Evolutionary conservation across 805 yeast species (phyloP), one percentile per base, ranked within the genome.

Genomic region (Yarrowia divulgata): DNA sequence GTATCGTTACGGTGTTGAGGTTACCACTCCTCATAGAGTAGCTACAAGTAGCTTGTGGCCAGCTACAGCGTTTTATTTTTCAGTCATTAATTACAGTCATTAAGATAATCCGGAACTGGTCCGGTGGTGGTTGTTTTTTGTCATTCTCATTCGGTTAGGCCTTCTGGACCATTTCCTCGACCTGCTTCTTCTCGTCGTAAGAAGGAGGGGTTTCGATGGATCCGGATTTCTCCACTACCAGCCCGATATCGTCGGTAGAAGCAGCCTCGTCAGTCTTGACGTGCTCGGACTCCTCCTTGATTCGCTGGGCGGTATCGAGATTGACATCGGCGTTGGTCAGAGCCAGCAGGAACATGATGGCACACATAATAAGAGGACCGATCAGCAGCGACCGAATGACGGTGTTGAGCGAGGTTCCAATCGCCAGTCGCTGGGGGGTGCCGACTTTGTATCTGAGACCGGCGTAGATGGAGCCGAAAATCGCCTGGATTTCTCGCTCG

Each of bases 221-320:
- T 8, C 18, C n/a, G 29, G 29, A 23, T 1, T 8, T 19, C 48
- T 57, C 63, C 23, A 57, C 3, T 0, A 57, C 32, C 14, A 40
- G 14, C 1, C 16, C 58, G 37, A 29, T 57, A 3, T 35, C 63
- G 4, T 29, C 48, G 14, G 45, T 54, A 3, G 43, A 35, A 4
- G 3, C 29, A 23, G 29, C 29, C 29, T 54, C 43, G 23, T 54
- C 60, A 1, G 60, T 8, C 34, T 54, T 39, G 45, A 54, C 19
- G 12, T 39, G 35, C 14, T 57, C 63, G 6, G 63, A 57, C 63
- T 57, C 63, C 48, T 57, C 48, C 48, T 57, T 57, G 63, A 57
- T n/a, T 23, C 63, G 48, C 63, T 57, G 63, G 37, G 63, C 63
- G 6, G 46, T 42, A n/a, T 57, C 29, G 29, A 57, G 63, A 9